Evolutionary conservation across 306 rosid species (phyloP), one percentile per base, ranked within the genome.

Genomic region (Gastrolobium bilobum): DNA sequence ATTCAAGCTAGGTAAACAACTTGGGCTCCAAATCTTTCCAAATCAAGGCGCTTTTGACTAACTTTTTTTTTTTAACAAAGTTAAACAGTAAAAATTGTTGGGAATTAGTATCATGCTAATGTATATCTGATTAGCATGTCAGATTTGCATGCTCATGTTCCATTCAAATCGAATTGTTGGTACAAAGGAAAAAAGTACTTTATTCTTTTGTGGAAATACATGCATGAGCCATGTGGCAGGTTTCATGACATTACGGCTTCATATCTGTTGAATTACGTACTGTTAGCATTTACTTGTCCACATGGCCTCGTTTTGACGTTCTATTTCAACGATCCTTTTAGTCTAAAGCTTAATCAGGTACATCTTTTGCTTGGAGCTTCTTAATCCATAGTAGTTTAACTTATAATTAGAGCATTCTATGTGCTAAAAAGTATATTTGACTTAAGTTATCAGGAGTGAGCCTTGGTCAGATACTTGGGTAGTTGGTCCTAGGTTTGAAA

Each of bases 171-270:
- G 54, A 72, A 40, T 50, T 31, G 74, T 77, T 59, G 56, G 81
- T 71, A 61, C 71, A 61, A 63, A 31, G 59, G 2, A 67, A 77
- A 57, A 80, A 72, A 80, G 73, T 69, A 50, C 84, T 80, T 80
- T 80, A 80, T 80, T 72, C 78, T 80, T 52, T 38, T 6, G 10
- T 2, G 39, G 68, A 80, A 72, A 72, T 42, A 15, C 1, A 30
- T 59, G 8, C 46, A 47, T 15, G 65, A 38, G 26, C 69, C 51
- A 14, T 64, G 34, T 80, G 68, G 9, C 58, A 80, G 15, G 51
- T 40, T 64, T 10, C 31, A 38, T 61, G 52, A 58, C 57, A 13
- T 20, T 20, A 20, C 26, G 26, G 26, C 26, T 20, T 20, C 26
- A 20, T 35, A 38, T 35, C 62, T 54, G 11, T 71, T 72, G 8